phyloP scores from a whole-genome alignment of 140 eudicot species.

The Flaveria floridana region DNA sequence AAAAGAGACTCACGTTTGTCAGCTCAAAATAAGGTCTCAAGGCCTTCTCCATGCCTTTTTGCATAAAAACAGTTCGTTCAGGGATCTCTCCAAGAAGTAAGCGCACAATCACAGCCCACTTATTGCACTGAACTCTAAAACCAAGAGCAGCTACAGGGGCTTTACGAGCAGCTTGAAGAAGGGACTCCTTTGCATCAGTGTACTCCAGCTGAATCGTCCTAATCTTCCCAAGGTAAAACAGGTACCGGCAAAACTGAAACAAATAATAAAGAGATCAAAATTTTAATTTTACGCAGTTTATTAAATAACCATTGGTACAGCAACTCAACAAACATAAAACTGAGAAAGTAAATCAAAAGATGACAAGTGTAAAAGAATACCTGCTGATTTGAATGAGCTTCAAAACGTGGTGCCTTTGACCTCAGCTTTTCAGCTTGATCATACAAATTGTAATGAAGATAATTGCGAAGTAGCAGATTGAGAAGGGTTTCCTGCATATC shows the following conservation, averaged over 20 bases:
- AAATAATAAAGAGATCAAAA: background rate
- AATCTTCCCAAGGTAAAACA: slow-evolving; percentile 88
- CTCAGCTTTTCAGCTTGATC: slow-evolving; percentile 98
- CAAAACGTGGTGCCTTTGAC: slow-evolving; percentile 97
- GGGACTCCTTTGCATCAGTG: slow-evolving; percentile 96
- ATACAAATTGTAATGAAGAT: slow-evolving; percentile 87
- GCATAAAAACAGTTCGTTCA: slow-evolving; percentile 85
- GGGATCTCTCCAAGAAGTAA: slow-evolving; percentile 92
- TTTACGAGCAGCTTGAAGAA: slow-evolving; percentile 95
- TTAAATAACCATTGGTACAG: background rate
- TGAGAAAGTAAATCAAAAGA: background rate
- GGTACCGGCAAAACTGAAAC: slow-evolving; percentile 88
- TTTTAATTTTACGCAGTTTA: background rate
- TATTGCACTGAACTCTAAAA: slow-evolving; percentile 87
- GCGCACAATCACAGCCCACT: slow-evolving; percentile 97
- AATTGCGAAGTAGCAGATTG: slow-evolving; percentile 88
- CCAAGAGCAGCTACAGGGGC: slow-evolving; percentile 96
- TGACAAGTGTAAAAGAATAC: slow-evolving; percentile 28
- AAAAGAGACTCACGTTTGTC: slow-evolving; percentile 69
- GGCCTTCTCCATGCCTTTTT: slow-evolving; percentile 94
- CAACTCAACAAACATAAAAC: background rate
- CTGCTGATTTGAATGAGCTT: slow-evolving; percentile 99
- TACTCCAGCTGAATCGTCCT: slow-evolving; percentile 90
- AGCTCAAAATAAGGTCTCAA: slow-evolving; percentile 94
- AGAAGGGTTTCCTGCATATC: slow-evolving; percentile 78